Evolutionary conservation across 208 protist species (phyloP), one percentile per base, ranked within the genome.

Genomic region (Polymyxa betae): DNA sequence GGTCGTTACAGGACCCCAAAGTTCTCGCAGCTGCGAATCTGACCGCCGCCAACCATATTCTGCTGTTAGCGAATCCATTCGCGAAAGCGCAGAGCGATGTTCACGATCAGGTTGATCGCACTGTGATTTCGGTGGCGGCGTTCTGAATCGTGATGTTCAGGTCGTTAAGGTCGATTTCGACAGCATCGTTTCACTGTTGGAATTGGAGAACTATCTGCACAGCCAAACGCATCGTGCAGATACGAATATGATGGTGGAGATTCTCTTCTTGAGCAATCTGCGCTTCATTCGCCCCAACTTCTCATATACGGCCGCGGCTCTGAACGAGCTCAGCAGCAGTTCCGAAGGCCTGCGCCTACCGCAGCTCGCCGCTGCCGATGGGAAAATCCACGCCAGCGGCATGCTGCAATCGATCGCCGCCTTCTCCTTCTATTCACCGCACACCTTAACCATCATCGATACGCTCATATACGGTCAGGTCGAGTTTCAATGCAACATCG

Each of bases 201-300:
- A 5, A 43, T 20, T 82, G 5, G 72, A 82, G 35, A 35, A 5
- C n/a, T 82, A 38, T 43, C n/a, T 82, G 72, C 5, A 5, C 16
- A 82, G 35, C 5, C 16, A n/a, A 12, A 5, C 10, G 72, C n/a
- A 82, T 5, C 5, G 5, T 20, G 40, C n/a, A 35, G n/a, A 5
- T 82, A 38, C 72, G 35, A 82, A 82, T n/a, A 20, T 5, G 5
- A 82, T 82, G n/a, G 5, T 35, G 16, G 35, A 82, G n/a, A 20
- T 82, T 20, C 72, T 38, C 16, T 82, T 82, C 72, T 38, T 38
- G 72, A 82, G 72, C n/a, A 82, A 82, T 43, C n/a, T 82, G 35
- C 5, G 5, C 10, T 82, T 82, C 72, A 5, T 82, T 5, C n/a
- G 72, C 12, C 72, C 72, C 5, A 82, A 82, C 5, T 43, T 82